Percentiles rank a stretch among this genome's conserved stretches.
Evolutionary conservation across 2,329 filamentous ascomycete genomes (phyloP).

Genomic region (Colletotrichum somersetense): DNA sequence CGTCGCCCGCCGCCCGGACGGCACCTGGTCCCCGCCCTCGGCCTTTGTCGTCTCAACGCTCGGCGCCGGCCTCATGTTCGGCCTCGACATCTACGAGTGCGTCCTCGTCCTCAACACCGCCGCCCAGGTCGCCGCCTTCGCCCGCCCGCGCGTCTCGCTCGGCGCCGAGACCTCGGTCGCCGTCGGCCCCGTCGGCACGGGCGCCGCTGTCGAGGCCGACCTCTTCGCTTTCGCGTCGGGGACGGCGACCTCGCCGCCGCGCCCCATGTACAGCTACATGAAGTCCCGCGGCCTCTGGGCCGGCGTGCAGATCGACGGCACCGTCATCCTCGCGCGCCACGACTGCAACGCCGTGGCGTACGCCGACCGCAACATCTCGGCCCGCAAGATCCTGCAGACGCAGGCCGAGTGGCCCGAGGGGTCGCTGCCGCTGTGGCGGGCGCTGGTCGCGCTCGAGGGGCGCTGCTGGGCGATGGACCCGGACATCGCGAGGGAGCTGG

Average conservation of each 20-base stretch:
- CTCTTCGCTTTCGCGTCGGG: conserved; percentile 43
- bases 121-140: conserved; percentile 76
- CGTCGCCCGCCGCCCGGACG: conserved; percentile 68
- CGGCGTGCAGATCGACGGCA: conserved; percentile 84
- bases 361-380: conserved; percentile 63
- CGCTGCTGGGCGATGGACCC: conserved; percentile 45
- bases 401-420: conserved; percentile 57
- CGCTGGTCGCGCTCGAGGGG: conserved; percentile 56
- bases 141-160: conserved; percentile 73
- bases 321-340: conserved; percentile 78
- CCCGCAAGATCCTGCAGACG: conserved; percentile 52
- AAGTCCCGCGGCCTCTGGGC: conserved; percentile 85
- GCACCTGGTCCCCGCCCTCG: conserved; percentile 78
- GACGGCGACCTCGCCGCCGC: conserved; percentile 45
- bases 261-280: conserved; percentile 84
- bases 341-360: conserved; percentile 88
- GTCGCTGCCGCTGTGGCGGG: conserved; percentile 54
- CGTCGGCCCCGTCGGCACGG: conserved; percentile 70
- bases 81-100: conserved; percentile 82
- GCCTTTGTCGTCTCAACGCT: conserved; percentile 79
- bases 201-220: conserved; percentile 65
- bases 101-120: conserved; percentile 80
- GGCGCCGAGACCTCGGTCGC: conserved; percentile 78
- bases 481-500: conserved; percentile 47
- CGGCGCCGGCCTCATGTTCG: conserved; percentile 77